Conservation (phyloP, 2,329 filamentous ascomycete species). For the Harringtonia aguacate region DNA sequence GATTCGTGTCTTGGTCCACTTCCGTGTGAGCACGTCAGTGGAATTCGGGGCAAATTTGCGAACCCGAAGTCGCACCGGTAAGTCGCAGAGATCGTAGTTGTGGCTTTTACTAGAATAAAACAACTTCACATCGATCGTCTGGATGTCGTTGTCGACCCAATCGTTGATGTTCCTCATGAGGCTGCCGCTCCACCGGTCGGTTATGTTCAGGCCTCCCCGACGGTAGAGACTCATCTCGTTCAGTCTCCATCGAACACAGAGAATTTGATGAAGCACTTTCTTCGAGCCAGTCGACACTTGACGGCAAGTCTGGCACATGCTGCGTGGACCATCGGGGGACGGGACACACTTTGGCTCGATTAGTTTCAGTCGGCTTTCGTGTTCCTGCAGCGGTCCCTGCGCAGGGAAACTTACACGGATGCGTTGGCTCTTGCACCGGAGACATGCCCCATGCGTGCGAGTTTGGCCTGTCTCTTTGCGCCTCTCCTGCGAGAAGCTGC, state of each 20-base stretch:
- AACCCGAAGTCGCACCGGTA: conserved; percentile 27
- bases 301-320: conserved; percentile 28
- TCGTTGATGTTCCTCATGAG: conserved; percentile 29
- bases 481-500: conserved; percentile 14
- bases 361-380: not conserved
- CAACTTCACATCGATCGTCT: conserved; percentile 24
- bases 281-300: conserved; percentile 26
- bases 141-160: conserved; percentile 16
- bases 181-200: conserved; percentile 29
- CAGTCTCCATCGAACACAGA: conserved; percentile 33
- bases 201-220: conserved; percentile 31
- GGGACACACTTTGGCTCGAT: conserved; percentile 11
- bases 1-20: conserved; percentile 20
- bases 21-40: conserved; percentile 27
- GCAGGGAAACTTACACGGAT: conserved; percentile 25
- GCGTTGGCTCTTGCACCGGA: conserved; percentile 33
- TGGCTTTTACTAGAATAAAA: conserved; percentile 12
- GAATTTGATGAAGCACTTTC: conserved; percentile 34
- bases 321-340: conserved; percentile 8
- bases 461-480: conserved; percentile 24
- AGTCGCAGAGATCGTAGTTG: conserved; percentile 23
- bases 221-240: conserved; percentile 29
- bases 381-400: not conserved
- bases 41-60: conserved; percentile 26
- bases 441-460: conserved; percentile 26